Conservation (phyloP, 768 basidiomycete species). For the Mycena chlorophos region DNA sequence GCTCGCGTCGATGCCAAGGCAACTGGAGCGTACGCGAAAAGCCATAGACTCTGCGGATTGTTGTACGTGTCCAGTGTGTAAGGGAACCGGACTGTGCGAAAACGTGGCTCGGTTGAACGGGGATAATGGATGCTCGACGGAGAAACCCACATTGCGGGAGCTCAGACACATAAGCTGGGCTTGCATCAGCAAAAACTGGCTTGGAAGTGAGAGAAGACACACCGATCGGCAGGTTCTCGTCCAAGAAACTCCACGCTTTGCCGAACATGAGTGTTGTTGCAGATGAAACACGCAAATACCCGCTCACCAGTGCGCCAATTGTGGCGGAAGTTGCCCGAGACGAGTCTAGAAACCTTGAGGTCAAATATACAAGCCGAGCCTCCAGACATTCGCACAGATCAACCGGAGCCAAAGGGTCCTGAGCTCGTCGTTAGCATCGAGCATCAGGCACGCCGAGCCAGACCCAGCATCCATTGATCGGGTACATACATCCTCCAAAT, state of each 20-base stretch:
- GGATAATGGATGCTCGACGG: slow-evolving; percentile 5
- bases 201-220: slow-evolving; percentile 7
- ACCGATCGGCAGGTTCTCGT: slow-evolving; percentile 45
- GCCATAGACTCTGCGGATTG: slow-evolving; percentile 61
- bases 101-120: not conserved
- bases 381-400: slow-evolving; percentile 42
- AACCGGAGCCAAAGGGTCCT: slow-evolving; percentile 46
- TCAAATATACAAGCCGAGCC: not conserved
- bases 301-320: slow-evolving; percentile 50
- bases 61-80: slow-evolving; percentile 66
- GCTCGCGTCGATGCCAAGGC: not conserved
- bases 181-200: not conserved
- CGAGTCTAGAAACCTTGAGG: slow-evolving; percentile 32
- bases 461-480: too few species aligned
- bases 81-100: slow-evolving; percentile 52
- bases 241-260: slow-evolving; percentile 45
- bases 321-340: slow-evolving; percentile 45
- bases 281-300: not conserved
- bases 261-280: not conserved
- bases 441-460: too few species aligned
- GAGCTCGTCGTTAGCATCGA: not conserved
- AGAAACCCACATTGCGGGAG: slow-evolving; percentile 35
- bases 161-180: slow-evolving; percentile 45
- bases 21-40: slow-evolving; percentile 46
- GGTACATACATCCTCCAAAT: slow-evolving; percentile 48